Evolutionary conservation across 768 basidiomycete genomes (phyloP).

Genomic region (Ramaria rubella): DNA sequence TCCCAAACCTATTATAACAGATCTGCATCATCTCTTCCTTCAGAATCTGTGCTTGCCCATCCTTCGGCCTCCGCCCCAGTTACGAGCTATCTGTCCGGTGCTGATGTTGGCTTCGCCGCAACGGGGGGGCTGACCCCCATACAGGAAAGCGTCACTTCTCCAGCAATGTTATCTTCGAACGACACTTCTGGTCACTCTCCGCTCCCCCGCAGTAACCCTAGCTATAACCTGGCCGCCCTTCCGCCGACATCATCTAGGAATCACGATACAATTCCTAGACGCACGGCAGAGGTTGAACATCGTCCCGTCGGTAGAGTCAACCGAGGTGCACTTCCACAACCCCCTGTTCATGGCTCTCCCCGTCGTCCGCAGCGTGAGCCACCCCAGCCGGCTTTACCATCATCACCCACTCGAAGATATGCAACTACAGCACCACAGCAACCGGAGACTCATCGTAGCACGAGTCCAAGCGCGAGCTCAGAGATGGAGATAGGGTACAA

Average conservation of each 20-base stretch:
- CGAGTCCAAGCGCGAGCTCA: not conserved
- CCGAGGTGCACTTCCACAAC: not conserved
- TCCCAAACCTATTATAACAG: not conserved
- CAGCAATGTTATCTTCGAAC: not conserved
- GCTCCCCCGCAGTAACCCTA: not conserved
- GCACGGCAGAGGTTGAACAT: not conserved
- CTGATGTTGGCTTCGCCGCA: not conserved
- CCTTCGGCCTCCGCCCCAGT: not conserved
- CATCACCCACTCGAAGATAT: not conserved
- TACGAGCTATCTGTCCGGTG: not conserved
- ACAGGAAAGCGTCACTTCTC: not conserved
- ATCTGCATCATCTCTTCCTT: not conserved
- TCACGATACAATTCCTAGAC: not conserved
- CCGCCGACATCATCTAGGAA: not conserved
- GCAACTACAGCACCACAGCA: not conserved
- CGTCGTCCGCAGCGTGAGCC: not conserved
- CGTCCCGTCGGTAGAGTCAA: not conserved
- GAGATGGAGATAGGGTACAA: constrained; percentile 2
- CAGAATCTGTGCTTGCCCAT: not conserved
- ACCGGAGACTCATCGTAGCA: not conserved
- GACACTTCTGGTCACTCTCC: not conserved
- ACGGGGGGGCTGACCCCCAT: not conserved
- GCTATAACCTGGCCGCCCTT: not conserved
- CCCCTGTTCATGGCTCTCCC: not conserved
- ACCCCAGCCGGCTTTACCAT: not conserved